Base-by-base conservation (phyloP, 768 basidiomycete species). In the Neoboletus brunneissimus region DNA sequence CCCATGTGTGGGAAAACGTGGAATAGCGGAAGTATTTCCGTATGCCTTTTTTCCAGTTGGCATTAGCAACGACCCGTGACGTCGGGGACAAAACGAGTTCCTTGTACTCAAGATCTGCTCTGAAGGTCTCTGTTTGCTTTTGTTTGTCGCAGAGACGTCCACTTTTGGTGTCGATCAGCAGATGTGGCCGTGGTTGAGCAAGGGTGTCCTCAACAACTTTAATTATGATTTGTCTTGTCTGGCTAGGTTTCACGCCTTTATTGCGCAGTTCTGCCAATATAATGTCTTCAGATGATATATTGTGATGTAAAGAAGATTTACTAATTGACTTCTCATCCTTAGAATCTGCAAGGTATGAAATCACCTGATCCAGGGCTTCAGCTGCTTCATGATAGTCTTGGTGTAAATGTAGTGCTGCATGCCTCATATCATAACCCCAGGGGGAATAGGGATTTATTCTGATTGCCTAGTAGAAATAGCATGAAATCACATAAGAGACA, bases 1-100 rank as follows among this genome's bases (percentile, higher is more conserved):
- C 65, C 65, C 65, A 66, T 2, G 59, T 66, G 23, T 66, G 66
- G 3, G 65, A 66, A 1, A 66, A 32, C 25, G 48, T 61, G 3
- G 59, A 42, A 38, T 67, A 66, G 11, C 52, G 45, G 45, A 64
- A 67, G 51, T 59, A 67, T 15, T 13, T 2, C 16, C 0, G 3
- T 6, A 66, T n/a, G 7, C 0, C 16, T 20, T 25, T 20, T 35
- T 42, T 38, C 58, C 48, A 58, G 41, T 11, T 35, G 8, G 0
- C 5, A 23, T 47, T 27, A 9, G 5, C 23, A 3, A 0, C 7
- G 32, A 54, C 16, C 11, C 25, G 34, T n/a, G 43, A 51, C 16
- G 42, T 29, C 31, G 55, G 55, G 15, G 55, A 55, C 9, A 55
- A 35, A 23, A 64, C 9, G 23, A 67, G 63, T 0, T 47, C 18